phyloP scores from a whole-genome alignment of 768 basidiomycete genomes.

The Pleurotus sapidus region DNA sequence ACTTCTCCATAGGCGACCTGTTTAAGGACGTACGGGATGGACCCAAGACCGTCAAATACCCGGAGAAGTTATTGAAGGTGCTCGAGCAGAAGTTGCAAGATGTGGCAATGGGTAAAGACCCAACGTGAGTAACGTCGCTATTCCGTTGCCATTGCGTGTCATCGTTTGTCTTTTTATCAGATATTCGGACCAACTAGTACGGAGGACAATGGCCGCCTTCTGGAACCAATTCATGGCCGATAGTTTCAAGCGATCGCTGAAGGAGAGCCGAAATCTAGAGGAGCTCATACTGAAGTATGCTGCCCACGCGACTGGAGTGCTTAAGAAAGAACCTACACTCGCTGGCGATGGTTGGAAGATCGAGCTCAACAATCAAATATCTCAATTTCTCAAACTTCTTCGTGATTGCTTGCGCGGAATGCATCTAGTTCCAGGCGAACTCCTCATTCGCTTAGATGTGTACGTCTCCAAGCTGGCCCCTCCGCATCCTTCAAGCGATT shows the following conservation, averaged over 20 bases:
- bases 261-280: constrained; percentile 96
- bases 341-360: constrained; percentile 89
- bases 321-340: constrained; percentile 87
- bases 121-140: constrained; percentile 56
- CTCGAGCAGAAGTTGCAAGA: constrained; percentile 87
- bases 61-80: constrained; percentile 89
- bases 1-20: constrained; percentile 68
- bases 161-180: constrained; percentile 34
- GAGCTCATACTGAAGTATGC: constrained; percentile 97
- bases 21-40: constrained; percentile 79
- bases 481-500: constrained; percentile 52
- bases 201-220: constrained; percentile 89
- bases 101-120: constrained; percentile 91
- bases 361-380: constrained; percentile 91
- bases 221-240: constrained; percentile 88
- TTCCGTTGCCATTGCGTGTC: neutral
- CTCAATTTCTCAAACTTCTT: constrained; percentile 82
- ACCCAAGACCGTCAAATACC: constrained; percentile 86
- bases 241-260: constrained; percentile 84
- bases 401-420: constrained; percentile 73
- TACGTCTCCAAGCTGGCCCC: constrained; percentile 82
- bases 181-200: constrained; percentile 86
- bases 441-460: constrained; percentile 76
- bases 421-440: constrained; percentile 80
- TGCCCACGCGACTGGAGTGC: constrained; percentile 79